These are phyloP conservation scores for Neurospora discreta DNA, from an alignment of 495 filamentous ascomycete genomes.

Conservation along the genomic window DNA sequence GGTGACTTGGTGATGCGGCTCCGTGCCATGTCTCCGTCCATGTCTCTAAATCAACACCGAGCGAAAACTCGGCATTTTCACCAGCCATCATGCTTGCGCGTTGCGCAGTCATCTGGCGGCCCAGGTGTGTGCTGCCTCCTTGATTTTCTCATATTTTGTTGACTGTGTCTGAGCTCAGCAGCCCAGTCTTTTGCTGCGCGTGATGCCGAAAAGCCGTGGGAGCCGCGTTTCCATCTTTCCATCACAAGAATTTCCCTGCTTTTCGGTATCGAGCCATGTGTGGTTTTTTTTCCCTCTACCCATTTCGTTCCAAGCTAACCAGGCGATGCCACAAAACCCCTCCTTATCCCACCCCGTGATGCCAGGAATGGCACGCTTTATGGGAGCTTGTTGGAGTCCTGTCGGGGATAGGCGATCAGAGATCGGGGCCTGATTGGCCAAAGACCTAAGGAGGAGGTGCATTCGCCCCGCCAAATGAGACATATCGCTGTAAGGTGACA, in stretches of 20 bases:
- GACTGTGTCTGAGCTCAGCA: not conserved
- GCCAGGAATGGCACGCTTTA: not conserved
- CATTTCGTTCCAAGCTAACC: not conserved
- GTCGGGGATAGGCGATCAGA: not conserved
- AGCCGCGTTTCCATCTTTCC: not conserved
- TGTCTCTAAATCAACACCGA: not conserved
- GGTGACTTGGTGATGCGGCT: not conserved
- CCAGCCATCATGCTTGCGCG: not conserved
- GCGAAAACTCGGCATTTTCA: not conserved
- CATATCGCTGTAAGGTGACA: constrained; percentile 9
- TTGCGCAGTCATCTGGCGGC: not conserved
- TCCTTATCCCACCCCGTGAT: constrained; percentile 1
- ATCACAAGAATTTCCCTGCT: not conserved
- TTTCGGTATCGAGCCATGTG: not conserved
- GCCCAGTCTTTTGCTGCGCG: not conserved
- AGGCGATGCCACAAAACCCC: not conserved
- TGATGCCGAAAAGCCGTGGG: not conserved
- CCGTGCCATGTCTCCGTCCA: not conserved
- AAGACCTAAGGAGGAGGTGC: constrained; percentile 2
- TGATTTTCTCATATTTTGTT: not conserved
- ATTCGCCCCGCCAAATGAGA: constrained; percentile 13
- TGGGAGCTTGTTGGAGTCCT: constrained; percentile 1
- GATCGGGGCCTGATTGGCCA: not conserved
- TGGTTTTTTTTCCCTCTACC: not conserved
- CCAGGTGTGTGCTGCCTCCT: not conserved